Conservation (phyloP, 1,139 yeast species). For the Debaryomyces psychrophilus region DNA sequence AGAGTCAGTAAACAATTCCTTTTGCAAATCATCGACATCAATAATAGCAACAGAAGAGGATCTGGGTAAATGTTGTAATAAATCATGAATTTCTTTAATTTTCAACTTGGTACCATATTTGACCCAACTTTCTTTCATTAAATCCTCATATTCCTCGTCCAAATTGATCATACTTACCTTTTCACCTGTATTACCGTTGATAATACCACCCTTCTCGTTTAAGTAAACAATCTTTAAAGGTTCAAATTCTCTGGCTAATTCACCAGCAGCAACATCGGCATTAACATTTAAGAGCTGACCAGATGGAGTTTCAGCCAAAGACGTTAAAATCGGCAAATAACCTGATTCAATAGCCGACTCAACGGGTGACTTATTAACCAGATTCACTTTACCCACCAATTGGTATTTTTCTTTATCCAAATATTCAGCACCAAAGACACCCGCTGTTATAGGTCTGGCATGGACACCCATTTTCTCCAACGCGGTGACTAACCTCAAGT, state of each 20-base stretch:
- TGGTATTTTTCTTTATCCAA: constrained; percentile 89
- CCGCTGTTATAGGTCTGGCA: constrained; percentile 98
- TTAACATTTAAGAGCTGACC: constrained; percentile 97
- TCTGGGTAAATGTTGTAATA: constrained; percentile 90
- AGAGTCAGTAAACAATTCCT: constrained; percentile 95
- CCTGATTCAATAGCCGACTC: constrained; percentile 97
- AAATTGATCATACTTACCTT: constrained; percentile 87
- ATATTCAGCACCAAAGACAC: constrained; percentile 93
- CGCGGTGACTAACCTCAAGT: constrained; percentile 91
- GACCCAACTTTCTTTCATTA: constrained; percentile 95
- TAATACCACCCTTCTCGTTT: constrained; percentile 96
- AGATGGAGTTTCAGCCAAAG: constrained; percentile 92
- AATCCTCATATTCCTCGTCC: constrained; percentile 92
- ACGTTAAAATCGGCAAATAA: constrained; percentile 92
- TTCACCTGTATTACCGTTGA: constrained; percentile 90
- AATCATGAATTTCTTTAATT: constrained; percentile 93
- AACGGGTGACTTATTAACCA: constrained; percentile 86
- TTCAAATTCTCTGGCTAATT: constrained; percentile 92
- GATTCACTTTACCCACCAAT: constrained; percentile 85
- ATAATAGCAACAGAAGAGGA: constrained; percentile 97
- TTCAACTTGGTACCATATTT: constrained; percentile 97
- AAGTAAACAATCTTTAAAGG: constrained; percentile 95
- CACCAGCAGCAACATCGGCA: constrained; percentile 99
- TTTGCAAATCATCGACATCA: constrained; percentile 91
- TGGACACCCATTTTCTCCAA: constrained; percentile 95